Percentiles rank a stretch among this genome's conserved stretches.
Evolutionary conservation across 1,139 yeast genomes (phyloP).

Genomic region (Zhuliangozyma blackwelliae): DNA sequence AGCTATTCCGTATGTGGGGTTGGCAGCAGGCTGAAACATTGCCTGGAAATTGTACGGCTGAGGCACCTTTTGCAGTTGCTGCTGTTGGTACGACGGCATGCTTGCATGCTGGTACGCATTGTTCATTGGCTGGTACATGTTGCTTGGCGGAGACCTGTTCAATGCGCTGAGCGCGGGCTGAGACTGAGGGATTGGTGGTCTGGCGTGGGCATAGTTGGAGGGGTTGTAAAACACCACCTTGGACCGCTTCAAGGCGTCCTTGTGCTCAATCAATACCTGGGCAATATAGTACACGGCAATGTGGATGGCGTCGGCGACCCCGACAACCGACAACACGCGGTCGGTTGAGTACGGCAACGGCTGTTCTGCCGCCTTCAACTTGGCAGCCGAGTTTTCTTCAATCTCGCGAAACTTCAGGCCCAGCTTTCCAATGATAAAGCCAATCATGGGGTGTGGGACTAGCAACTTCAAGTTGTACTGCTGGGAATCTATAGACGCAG

Average conservation of each 20-base stretch:
- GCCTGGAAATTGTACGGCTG: constrained; percentile 37
- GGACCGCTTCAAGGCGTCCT: constrained; percentile 46
- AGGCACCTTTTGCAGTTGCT: constrained; percentile 7
- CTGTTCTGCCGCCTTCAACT: constrained; percentile 70
- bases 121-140: constrained; percentile 10
- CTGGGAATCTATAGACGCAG: constrained; percentile 53
- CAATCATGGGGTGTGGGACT: constrained; percentile 79
- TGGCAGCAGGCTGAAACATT: constrained; percentile 42
- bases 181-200: no score
- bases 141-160: neutral
- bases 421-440: constrained; percentile 76
- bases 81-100: constrained; percentile 11
- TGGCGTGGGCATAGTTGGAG: constrained; percentile 41
- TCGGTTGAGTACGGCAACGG: constrained; percentile 79
- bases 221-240: constrained; percentile 65
- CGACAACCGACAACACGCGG: constrained; percentile 64
- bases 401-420: constrained; percentile 77
- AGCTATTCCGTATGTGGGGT: constrained; percentile 25
- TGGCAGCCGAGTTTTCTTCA: constrained; percentile 80
- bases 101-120: constrained; percentile 12
- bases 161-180: neutral
- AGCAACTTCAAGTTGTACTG: constrained; percentile 58
- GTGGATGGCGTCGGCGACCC: constrained; percentile 85
- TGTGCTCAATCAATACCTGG: constrained; percentile 60
- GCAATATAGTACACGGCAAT: constrained; percentile 76